Evolutionary conservation across 164 flowering plant genomes (phyloP).

Genomic region (Santalum album): DNA sequence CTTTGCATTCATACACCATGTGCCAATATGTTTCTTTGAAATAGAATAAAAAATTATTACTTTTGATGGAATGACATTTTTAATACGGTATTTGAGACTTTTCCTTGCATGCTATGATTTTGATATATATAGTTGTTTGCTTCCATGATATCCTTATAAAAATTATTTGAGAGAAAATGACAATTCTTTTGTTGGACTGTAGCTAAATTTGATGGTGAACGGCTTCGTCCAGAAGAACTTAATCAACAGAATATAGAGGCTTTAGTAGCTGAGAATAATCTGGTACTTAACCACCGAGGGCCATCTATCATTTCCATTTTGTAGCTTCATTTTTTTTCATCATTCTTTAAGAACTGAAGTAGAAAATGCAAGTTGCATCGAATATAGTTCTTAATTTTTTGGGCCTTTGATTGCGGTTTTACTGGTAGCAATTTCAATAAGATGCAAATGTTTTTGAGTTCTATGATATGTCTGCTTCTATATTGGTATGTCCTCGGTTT

Average conservation of each 20-base stretch:
- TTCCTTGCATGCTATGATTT: not conserved
- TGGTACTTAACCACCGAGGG: conserved; percentile 41
- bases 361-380: too few species aligned
- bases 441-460: too few species aligned
- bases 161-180: not conserved
- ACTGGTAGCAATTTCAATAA: too few species aligned
- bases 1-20: too few species aligned
- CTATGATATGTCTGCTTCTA: too few species aligned
- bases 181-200: conserved; percentile 6
- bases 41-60: too few species aligned
- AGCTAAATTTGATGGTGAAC: conserved; percentile 72
- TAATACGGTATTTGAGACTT: too few species aligned
- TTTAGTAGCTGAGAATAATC: conserved; percentile 88
- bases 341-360: not conserved
- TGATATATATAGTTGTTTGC: not conserved
- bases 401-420: too few species aligned
- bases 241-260: conserved; percentile 99
- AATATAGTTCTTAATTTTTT: too few species aligned
- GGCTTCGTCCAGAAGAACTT: conserved; percentile 92
- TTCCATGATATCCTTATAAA: not conserved
- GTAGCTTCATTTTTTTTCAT: conserved; percentile 4
- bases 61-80: too few species aligned
- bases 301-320: not conserved
- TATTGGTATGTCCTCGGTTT: too few species aligned
- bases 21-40: too few species aligned